phyloP scores from a whole-genome alignment of 352 stramenopile genomes.

The Pythium vanterpoolii region DNA sequence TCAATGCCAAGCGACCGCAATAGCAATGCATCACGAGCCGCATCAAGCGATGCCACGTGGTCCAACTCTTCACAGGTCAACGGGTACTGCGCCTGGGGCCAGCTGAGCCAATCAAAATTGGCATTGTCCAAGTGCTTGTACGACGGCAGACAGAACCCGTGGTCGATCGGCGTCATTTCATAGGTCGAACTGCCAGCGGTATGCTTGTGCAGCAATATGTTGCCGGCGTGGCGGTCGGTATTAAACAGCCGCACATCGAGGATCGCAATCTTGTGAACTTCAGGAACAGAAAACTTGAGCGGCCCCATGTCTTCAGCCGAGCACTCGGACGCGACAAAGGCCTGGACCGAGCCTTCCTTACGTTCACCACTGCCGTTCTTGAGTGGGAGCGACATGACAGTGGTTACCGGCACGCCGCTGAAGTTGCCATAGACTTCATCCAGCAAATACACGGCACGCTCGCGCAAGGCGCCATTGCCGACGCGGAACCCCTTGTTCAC shows the following conservation, averaged over 20 bases:
- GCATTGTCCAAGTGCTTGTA: slow-evolving; percentile 79
- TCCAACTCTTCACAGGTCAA: slow-evolving; percentile 76
- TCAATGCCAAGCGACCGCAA: slow-evolving; percentile 71
- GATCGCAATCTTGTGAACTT: slow-evolving; percentile 90
- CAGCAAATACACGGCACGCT: slow-evolving; percentile 81
- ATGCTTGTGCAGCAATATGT: slow-evolving; percentile 69
- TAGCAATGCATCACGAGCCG: slow-evolving; percentile 46
- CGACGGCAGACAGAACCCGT: slow-evolving; percentile 84
- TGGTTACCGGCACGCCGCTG: slow-evolving; percentile 81
- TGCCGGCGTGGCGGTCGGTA: slow-evolving; percentile 84
- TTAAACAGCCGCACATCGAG: slow-evolving; percentile 88
- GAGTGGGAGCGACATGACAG: slow-evolving; percentile 55
- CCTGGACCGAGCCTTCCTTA: slow-evolving; percentile 87
- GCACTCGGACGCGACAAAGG: slow-evolving; percentile 75
- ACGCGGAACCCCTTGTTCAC: slow-evolving; percentile 85
- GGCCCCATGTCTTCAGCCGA: slow-evolving; percentile 87
- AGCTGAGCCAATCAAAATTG: slow-evolving; percentile 87
- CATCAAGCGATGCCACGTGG: slow-evolving; percentile 71
- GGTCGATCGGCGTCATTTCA: slow-evolving; percentile 85
- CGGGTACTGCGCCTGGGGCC: slow-evolving; percentile 85
- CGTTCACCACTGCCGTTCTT: slow-evolving; percentile 43
- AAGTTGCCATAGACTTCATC: slow-evolving; percentile 78
- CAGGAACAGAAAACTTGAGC: slow-evolving; percentile 77
- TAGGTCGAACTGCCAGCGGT: slow-evolving; percentile 57
- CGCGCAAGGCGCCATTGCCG: slow-evolving; percentile 80